Evolutionary conservation across 805 yeast species (phyloP).

Genomic region (Suhomyces xylopsoci): DNA sequence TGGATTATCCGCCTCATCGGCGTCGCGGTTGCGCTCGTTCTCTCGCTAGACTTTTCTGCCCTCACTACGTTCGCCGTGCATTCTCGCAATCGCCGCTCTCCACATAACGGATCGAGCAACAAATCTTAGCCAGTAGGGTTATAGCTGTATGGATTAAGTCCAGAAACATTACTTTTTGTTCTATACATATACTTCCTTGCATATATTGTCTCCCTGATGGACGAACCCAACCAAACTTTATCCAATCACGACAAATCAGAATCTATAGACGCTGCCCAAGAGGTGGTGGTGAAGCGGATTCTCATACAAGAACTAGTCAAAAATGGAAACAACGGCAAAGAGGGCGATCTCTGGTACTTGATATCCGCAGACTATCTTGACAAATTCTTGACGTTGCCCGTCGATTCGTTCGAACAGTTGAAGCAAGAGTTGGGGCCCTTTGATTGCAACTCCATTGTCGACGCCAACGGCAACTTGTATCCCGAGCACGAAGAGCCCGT

Average conservation of each 20-base stretch:
- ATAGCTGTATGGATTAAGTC: background rate
- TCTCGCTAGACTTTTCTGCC: background rate
- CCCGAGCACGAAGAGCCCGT: constrained; percentile 17
- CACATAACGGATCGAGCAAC: background rate
- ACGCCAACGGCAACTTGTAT: constrained; percentile 43
- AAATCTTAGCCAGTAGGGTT: background rate
- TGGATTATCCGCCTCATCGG: background rate
- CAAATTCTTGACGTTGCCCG: constrained; percentile 34
- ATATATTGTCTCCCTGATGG: background rate
- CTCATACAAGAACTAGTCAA: constrained; percentile 18
- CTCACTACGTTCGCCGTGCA: background rate
- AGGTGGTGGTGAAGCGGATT: constrained; percentile 10
- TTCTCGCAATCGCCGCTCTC: background rate
- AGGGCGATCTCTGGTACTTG: constrained; percentile 50
- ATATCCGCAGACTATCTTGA: constrained; percentile 47
- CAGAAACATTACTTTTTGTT: background rate
- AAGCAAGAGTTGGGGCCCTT: constrained; percentile 44
- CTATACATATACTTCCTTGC: background rate
- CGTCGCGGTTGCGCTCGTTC: background rate
- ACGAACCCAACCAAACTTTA: background rate
- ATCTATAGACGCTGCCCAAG: constrained; percentile 1
- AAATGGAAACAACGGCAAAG: constrained; percentile 20
- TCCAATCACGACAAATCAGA: background rate
- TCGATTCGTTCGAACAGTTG: constrained; percentile 23
- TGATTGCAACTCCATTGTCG: constrained; percentile 44